Evolutionary conservation across 1,284 basidiomycete species (phyloP).

Genomic region (Peniophora sp.): DNA sequence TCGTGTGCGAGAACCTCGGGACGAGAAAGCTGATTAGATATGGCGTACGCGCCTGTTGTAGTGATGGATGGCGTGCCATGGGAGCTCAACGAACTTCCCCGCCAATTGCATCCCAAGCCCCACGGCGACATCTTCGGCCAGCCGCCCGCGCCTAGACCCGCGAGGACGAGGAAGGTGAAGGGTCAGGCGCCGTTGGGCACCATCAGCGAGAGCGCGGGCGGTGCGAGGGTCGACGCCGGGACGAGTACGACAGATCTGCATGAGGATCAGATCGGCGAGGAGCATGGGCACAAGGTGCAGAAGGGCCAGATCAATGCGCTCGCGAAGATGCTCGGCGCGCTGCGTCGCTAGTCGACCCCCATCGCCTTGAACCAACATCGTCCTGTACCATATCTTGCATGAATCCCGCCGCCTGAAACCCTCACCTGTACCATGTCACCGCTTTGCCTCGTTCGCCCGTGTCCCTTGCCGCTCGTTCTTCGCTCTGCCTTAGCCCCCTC

Average conservation of each 20-base stretch:
- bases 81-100: constrained; percentile 60
- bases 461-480: neutral
- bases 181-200: constrained; percentile 55
- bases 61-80: constrained; percentile 71
- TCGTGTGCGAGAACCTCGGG: neutral
- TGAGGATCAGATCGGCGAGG: constrained; percentile 31
- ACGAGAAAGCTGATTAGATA: neutral
- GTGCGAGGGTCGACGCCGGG: constrained; percentile 42
- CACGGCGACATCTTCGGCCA: constrained; percentile 53
- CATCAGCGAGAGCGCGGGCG: constrained; percentile 57
- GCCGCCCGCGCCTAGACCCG: constrained; percentile 53
- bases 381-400: too few relatives aligned
- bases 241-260: constrained; percentile 64
- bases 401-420: too few relatives aligned
- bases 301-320: constrained; percentile 77
- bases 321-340: constrained; percentile 76
- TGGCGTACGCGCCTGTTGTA: constrained; percentile 19
- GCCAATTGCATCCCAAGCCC: constrained; percentile 52
- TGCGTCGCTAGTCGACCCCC: constrained; percentile 40
- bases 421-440: too few relatives aligned
- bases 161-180: constrained; percentile 57
- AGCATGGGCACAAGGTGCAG: constrained; percentile 65
- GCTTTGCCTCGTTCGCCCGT: constrained; percentile 6
- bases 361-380: too few relatives aligned
- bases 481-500: neutral